A percentile compares a stretch with the other conserved stretches of the same genome.
Evolutionary conservation across 2,329 filamentous ascomycete genomes (phyloP).

Genomic region (Hirsutella minnesotensis): DNA sequence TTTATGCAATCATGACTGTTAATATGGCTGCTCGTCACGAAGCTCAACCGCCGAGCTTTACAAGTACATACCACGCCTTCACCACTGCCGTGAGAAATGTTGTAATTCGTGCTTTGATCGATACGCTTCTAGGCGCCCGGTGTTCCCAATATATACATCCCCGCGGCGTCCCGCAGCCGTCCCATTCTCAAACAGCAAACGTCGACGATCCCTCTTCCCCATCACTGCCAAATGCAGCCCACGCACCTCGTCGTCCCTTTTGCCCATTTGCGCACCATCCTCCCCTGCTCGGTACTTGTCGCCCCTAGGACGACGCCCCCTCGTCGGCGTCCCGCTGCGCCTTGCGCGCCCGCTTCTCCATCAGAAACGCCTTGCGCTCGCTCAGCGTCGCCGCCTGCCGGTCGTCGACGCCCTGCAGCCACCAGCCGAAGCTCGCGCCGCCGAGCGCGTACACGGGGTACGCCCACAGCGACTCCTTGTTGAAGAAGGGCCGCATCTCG

Average conservation of each 20-base stretch:
- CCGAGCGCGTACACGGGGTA: conserved; percentile 82
- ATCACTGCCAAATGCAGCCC: no score
- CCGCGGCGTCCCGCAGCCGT: no score
- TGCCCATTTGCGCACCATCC: no score
- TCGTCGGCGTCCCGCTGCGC: conserved; percentile 23
- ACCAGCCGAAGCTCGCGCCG: conserved; percentile 91
- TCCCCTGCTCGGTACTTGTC: neutral
- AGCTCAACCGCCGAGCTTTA: no score
- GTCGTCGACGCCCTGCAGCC: conserved; percentile 82
- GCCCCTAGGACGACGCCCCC: neutral
- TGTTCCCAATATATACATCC: conserved; percentile 4
- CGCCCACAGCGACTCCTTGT: conserved; percentile 71
- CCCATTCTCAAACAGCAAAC: no score
- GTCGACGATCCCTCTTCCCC: no score
- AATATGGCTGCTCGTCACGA: no score
- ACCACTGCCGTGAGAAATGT: no score
- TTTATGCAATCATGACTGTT: no score
- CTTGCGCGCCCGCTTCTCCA: conserved; percentile 79
- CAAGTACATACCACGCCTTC: no score
- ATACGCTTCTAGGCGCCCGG: neutral
- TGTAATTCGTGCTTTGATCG: neutral
- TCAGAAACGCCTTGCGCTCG: conserved; percentile 66
- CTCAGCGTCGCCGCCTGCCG: conserved; percentile 65
- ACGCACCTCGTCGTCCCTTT: no score
- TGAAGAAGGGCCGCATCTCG: conserved; percentile 94